phyloP scores from a whole-genome alignment of 164 flowering plant species.

The Taxillus chinensis region DNA sequence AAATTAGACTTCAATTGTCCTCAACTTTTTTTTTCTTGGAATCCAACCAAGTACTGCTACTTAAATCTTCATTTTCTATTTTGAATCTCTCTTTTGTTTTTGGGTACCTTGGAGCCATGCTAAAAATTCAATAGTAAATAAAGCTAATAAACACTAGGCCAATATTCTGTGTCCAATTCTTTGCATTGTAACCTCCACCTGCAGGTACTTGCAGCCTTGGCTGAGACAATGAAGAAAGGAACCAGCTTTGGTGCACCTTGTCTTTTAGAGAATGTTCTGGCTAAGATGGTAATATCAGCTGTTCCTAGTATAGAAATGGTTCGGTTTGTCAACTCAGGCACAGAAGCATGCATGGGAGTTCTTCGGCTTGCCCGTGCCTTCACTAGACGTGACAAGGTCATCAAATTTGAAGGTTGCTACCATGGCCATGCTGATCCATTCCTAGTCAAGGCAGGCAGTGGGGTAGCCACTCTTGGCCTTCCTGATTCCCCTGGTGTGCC shows the following conservation, averaged over 20 bases:
- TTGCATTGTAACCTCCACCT: constrained; percentile 5
- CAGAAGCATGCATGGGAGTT: constrained; percentile 97
- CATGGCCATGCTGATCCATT: constrained; percentile 98
- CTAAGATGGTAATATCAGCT: constrained; percentile 86
- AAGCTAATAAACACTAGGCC: not conserved
- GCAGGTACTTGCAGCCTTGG: constrained; percentile 80
- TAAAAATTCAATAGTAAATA: too few relatives aligned
- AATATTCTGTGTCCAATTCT: not conserved
- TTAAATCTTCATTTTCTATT: too few relatives aligned
- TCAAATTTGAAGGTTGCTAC: constrained; percentile 95
- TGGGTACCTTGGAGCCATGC: not conserved
- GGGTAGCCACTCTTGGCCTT: constrained; percentile 91
- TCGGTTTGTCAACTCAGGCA: constrained; percentile 92
- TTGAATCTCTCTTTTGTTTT: not conserved
- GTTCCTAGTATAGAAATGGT: constrained; percentile 97
- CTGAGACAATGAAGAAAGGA: constrained; percentile 90
- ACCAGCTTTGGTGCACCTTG: constrained; percentile 98
- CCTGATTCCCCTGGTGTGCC: constrained; percentile 99
- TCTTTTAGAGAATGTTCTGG: constrained; percentile 71
- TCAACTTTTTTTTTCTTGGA: not conserved
- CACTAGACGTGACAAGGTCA: constrained; percentile 51
- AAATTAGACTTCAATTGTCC: not conserved
- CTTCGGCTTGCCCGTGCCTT: constrained; percentile 87
- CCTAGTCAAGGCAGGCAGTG: constrained; percentile 97
- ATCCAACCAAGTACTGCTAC: not conserved